These are phyloP conservation scores for Cenococcum geophilum DNA, from an alignment of 495 filamentous ascomycete genomes.

Conservation along the genomic window DNA sequence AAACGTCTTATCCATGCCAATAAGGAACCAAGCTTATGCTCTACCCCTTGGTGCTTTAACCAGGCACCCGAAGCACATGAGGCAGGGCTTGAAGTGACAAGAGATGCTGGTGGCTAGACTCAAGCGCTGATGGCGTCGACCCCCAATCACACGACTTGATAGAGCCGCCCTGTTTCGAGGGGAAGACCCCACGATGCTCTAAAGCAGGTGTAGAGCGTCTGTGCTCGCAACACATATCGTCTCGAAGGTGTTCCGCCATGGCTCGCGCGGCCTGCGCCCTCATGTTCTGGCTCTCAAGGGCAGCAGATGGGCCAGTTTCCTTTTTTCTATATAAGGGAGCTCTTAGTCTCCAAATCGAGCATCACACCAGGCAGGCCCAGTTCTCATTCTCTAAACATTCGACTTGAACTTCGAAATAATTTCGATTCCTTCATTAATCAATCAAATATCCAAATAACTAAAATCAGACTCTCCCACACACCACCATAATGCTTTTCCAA, in stretches of 20 bases:
- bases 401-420: slow-evolving; percentile 19
- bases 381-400: slow-evolving; percentile 23
- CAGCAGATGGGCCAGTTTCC: background rate
- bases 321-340: slow-evolving; percentile 17
- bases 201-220: background rate
- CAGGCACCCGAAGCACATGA: slow-evolving; percentile 18
- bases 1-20: slow-evolving; percentile 19
- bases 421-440: slow-evolving; percentile 13
- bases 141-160: slow-evolving; percentile 18
- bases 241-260: slow-evolving; percentile 29
- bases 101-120: slow-evolving; percentile 23
- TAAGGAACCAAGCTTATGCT: slow-evolving; percentile 1
- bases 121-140: slow-evolving; percentile 7
- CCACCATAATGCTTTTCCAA: slow-evolving; percentile 28
- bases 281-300: background rate
- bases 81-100: slow-evolving; percentile 13
- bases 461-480: slow-evolving; percentile 10
- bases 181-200: slow-evolving; percentile 2
- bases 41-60: slow-evolving; percentile 20
- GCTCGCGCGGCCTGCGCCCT: slow-evolving; percentile 5
- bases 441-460: slow-evolving; percentile 18
- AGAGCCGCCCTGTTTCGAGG: slow-evolving; percentile 8
- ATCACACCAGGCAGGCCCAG: slow-evolving; percentile 28
- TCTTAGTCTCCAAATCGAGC: slow-evolving; percentile 13
- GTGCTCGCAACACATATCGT: slow-evolving; percentile 16